These are phyloP conservation scores for Nicotiana paniculata DNA, from an alignment of 257 asterid genomes.

Conservation along the genomic window DNA sequence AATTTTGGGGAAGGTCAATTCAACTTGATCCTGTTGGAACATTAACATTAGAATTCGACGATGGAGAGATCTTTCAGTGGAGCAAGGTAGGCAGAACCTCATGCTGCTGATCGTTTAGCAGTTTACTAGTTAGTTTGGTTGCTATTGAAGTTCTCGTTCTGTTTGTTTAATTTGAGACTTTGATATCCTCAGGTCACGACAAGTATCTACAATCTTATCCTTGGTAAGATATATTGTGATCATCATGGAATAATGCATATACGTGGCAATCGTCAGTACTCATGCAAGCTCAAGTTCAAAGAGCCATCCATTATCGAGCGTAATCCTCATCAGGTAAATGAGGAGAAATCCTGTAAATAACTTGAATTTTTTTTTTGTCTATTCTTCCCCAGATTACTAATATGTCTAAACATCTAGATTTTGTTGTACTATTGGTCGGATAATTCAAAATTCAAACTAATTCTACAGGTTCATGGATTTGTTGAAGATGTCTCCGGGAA, in stretches of 20 bases:
- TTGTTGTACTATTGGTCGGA: not conserved
- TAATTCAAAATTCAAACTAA: conserved; percentile 12
- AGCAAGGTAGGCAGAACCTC: conserved; percentile 57
- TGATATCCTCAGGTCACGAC: conserved; percentile 67
- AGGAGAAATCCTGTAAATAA: not conserved
- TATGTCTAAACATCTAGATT: not conserved
- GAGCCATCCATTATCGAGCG: conserved; percentile 94
- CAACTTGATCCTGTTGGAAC: conserved; percentile 93
- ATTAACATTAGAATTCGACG: conserved; percentile 75
- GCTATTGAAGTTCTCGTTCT: not conserved
- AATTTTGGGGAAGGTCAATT: conserved; percentile 94
- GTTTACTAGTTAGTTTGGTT: not conserved
- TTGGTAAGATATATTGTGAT: conserved; percentile 86
- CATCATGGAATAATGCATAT: conserved; percentile 90
- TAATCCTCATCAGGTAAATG: conserved; percentile 85
- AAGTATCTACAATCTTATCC: conserved; percentile 77
- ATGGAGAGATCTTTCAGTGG: conserved; percentile 94
- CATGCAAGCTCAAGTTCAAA: conserved; percentile 94
- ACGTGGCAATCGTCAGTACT: conserved; percentile 67
- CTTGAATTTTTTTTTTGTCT: not conserved
- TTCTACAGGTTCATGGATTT: conserved; percentile 73
- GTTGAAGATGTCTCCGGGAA: conserved; percentile 72
- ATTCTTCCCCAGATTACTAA: not conserved
- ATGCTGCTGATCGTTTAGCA: not conserved
- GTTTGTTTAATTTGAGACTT: not conserved